Evolutionary conservation across 164 flowering plant genomes (phyloP), one percentile per base, ranked within the genome.

Genomic region (Sextonia rubra): DNA sequence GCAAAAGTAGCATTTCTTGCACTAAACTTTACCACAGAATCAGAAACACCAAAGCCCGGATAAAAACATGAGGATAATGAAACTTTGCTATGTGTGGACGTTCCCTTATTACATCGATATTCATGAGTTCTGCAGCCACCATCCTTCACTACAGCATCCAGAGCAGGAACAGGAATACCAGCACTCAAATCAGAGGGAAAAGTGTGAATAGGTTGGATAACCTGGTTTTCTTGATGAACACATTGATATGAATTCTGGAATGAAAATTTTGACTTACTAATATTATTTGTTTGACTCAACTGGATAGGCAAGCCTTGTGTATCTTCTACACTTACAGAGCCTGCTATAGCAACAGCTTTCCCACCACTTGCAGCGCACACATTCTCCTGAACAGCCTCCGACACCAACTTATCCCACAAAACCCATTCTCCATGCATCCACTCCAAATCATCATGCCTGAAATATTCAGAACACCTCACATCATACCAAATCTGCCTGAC

Each of bases 401-500:
- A 58, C 25, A 84, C 80, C 74, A 86, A 67, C 55, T 66, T 60
- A 52, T 55, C 74, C 93, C 91, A 90, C 69, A 78, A 60, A 58
- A 71, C 12, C 76, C 69, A 73, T 24, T 12, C 68, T 26, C 74
- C 68, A 80, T 48, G 77, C 68, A 88, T 89, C 93, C 93, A 90
- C 32, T 84, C 86, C 52, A 68, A 70, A 47, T 82, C 72, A 29
- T 17, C 60, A 23, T 56, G 71, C 56, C 58, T 23, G 72, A 85
- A 85, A 24, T 25, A 82, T 60, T 75, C 71, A 58, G 72, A 76
- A 25, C 25, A 74, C 58, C 83, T 77, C 76, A 86, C 22, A 48
- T 83, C 88, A 81, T 81, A 85, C 93, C 96, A 89, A 60, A 90
- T 73, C 69, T 87, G 90, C 78, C 79, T 86, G 65, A 71, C 79